These are phyloP conservation scores for Ilyonectria sp. DNA, from an alignment of 2,329 filamentous ascomycete genomes.

Conservation along the genomic window DNA sequence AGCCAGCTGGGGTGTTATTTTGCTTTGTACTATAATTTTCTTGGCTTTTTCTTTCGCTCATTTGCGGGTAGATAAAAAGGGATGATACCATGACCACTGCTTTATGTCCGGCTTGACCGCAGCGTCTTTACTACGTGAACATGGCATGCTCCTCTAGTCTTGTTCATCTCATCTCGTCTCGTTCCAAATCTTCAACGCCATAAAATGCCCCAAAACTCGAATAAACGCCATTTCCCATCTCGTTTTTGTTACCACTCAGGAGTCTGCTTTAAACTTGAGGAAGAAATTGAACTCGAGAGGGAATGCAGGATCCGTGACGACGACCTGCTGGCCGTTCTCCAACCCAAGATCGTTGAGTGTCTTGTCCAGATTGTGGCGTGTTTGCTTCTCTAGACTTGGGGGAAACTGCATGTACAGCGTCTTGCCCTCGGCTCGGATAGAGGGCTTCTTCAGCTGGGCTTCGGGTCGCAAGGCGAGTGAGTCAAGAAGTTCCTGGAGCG, in stretches of 20 bases:
- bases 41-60: constrained; percentile 40
- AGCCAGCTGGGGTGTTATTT: constrained; percentile 42
- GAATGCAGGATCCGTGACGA: constrained; percentile 94
- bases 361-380: constrained; percentile 84
- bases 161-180: constrained; percentile 24
- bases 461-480: constrained; percentile 87
- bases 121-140: constrained; percentile 26
- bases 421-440: constrained; percentile 82
- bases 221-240: constrained; percentile 35
- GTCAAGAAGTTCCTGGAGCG: constrained; percentile 88
- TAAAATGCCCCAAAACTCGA: constrained; percentile 41
- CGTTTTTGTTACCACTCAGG: constrained; percentile 27
- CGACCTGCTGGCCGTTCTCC: constrained; percentile 86
- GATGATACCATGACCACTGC: constrained; percentile 54
- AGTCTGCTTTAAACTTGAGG: constrained; percentile 61
- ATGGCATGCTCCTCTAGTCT: constrained; percentile 51
- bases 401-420: constrained; percentile 93
- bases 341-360: constrained; percentile 82
- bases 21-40: constrained; percentile 44
- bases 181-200: constrained; percentile 47
- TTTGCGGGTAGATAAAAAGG: constrained; percentile 50
- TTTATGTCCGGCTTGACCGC: constrained; percentile 27
- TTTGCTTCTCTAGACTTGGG: constrained; percentile 85
- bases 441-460: constrained; percentile 94
- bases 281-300: constrained; percentile 76